Conservation (phyloP, 2,329 filamentous ascomycete species). For the Penicillium janthinellum region DNA sequence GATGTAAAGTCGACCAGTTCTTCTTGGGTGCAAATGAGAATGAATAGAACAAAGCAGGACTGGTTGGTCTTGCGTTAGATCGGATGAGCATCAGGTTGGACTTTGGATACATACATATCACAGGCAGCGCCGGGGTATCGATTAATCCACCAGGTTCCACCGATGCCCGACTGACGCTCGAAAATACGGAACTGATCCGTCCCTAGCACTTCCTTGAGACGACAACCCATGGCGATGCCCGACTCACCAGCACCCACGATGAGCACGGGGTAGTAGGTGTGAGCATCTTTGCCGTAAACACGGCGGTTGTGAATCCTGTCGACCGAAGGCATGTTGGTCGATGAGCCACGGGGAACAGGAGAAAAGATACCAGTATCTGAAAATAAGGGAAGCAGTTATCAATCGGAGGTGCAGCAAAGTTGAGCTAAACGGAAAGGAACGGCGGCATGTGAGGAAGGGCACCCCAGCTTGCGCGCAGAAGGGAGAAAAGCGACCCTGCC, state of each 20-base stretch:
- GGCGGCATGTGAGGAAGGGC: background rate
- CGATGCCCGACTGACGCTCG: conserved; percentile 59
- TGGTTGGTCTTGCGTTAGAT: conserved; percentile 24
- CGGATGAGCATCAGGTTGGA: background rate
- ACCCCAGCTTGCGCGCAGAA: background rate
- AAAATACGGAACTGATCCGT: conserved; percentile 64
- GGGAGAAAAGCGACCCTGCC: background rate
- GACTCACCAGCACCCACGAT: conserved; percentile 66
- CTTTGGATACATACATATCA: conserved; percentile 48
- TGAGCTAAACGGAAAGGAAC: background rate
- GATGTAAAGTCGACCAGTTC: conserved; percentile 54
- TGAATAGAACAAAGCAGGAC: conserved; percentile 58
- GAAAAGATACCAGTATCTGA: background rate
- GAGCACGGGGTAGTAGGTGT: conserved; percentile 53
- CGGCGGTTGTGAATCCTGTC: conserved; percentile 44
- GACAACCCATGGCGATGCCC: conserved; percentile 63
- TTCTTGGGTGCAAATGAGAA: conserved; percentile 59
- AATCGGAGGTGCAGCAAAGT: background rate
- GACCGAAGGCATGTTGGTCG: conserved; percentile 31
- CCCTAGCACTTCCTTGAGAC: conserved; percentile 58
- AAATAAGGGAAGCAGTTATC: background rate
- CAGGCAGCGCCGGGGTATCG: conserved; percentile 62
- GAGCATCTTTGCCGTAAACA: conserved; percentile 41
- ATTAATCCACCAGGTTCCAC: conserved; percentile 67
- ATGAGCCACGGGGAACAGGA: background rate